Percentiles rank a stretch among this genome's conserved stretches.
These are phyloP conservation scores for Skeletonema potamos DNA, from an alignment of 108 stramenopile species.

Conservation along the genomic window DNA sequence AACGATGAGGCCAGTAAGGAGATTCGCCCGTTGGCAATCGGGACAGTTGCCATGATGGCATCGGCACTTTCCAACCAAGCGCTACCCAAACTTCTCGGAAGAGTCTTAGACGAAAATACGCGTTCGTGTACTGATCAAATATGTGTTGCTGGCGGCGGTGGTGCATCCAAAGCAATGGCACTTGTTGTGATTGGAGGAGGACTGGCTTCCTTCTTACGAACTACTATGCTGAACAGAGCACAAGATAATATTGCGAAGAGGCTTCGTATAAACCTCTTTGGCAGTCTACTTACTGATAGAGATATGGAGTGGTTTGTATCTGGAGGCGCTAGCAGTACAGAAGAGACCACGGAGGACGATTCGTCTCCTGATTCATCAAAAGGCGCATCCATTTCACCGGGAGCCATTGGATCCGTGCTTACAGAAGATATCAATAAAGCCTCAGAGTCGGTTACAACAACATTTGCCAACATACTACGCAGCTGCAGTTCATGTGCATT, in stretches of 20 bases:
- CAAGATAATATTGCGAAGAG: constrained; percentile 74
- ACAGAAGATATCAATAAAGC: constrained; percentile 69
- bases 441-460: constrained; percentile 63
- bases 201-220: constrained; percentile 76
- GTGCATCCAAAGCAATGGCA: constrained; percentile 41
- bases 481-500: constrained; percentile 67
- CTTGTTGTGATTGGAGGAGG: constrained; percentile 79
- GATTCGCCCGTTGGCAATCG: constrained; percentile 58
- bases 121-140: constrained; percentile 19
- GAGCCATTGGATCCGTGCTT: constrained; percentile 69
- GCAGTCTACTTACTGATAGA: constrained; percentile 46
- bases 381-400: constrained; percentile 50
- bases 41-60: constrained; percentile 71
- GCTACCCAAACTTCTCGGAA: constrained; percentile 67
- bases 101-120: constrained; percentile 67
- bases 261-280: constrained; percentile 61
- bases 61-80: constrained; percentile 76
- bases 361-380: not conserved
- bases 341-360: constrained; percentile 10
- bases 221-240: constrained; percentile 66
- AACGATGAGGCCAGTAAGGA: constrained; percentile 52
- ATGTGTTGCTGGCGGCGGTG: constrained; percentile 16
- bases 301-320: constrained; percentile 85
- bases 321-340: constrained; percentile 10
- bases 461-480: constrained; percentile 76